Evolutionary conservation across 192 early-diverging fungal genomes (phyloP).

Genomic region (Dissophora globulifera): DNA sequence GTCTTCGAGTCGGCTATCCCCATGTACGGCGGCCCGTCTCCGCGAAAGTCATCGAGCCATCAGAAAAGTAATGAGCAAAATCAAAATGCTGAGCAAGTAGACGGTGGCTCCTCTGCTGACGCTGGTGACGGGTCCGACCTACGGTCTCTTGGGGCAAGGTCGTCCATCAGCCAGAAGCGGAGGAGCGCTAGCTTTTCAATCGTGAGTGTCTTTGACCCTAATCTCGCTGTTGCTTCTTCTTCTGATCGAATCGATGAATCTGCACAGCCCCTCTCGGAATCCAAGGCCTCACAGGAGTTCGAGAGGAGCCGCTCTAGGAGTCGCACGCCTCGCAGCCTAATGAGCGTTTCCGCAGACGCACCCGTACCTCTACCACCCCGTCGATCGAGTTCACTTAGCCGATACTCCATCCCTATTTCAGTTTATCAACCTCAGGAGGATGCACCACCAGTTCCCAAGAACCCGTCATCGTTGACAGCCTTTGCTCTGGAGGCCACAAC

Average conservation of each 20-base stretch:
- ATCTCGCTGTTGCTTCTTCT: constrained; percentile 42
- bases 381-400: constrained; percentile 44
- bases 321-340: constrained; percentile 22
- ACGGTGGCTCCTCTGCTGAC: constrained; percentile 22
- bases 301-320: constrained; percentile 49
- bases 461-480: constrained; percentile 2
- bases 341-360: constrained; percentile 1
- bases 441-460: constrained; percentile 22
- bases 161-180: constrained; percentile 39
- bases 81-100: constrained; percentile 28
- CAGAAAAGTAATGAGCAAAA: constrained; percentile 43
- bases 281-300: constrained; percentile 38
- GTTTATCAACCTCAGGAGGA: constrained; percentile 10
- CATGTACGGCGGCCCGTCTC: constrained; percentile 27
- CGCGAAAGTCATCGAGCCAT: constrained; percentile 33
- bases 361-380: constrained; percentile 33
- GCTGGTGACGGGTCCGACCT: constrained; percentile 40
- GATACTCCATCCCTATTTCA: constrained; percentile 30
- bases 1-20: constrained; percentile 18
- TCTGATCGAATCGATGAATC: constrained; percentile 37
- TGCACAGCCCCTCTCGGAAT: constrained; percentile 25
- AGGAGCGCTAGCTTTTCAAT: constrained; percentile 45
- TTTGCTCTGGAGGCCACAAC: too few species aligned
- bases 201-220: constrained; percentile 42
- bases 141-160: constrained; percentile 26